Conservation (phyloP, 306 rosid genomes). For the Prunus davidiana region DNA sequence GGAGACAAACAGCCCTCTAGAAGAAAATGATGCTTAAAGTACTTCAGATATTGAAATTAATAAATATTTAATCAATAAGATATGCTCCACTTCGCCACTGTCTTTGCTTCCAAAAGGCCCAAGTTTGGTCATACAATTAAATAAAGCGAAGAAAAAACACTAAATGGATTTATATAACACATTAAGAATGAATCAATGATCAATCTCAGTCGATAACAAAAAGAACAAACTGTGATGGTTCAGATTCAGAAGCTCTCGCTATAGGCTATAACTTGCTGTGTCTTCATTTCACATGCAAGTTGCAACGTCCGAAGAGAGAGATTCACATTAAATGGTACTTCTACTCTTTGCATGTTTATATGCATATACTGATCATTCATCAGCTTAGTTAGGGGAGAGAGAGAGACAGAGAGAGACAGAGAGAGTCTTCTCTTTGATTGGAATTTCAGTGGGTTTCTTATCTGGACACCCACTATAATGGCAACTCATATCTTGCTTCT, state of each 20-base stretch:
- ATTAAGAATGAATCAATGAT: not conserved
- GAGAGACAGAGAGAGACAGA: not conserved
- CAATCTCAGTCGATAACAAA: not conserved
- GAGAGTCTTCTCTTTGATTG: not conserved
- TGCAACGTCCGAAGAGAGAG: not conserved
- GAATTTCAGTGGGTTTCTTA: not conserved
- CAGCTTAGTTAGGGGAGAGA: not conserved
- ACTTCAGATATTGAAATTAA: not conserved
- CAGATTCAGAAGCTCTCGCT: not conserved
- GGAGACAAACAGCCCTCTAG: conserved; percentile 22
- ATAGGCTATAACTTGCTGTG: not conserved
- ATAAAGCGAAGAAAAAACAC: not conserved
- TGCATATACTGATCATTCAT: not conserved
- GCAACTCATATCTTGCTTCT: not conserved
- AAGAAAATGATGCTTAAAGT: conserved; percentile 14
- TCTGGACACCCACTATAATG: not conserved
- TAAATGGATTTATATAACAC: not conserved
- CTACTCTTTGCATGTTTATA: not conserved
- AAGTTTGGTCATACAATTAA: conserved; percentile 10
- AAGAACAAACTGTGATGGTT: not conserved
- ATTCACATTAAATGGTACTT: not conserved
- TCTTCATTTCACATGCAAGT: not conserved
- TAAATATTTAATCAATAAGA: not conserved
- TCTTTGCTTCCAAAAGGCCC: conserved; percentile 17
- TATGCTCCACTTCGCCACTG: conserved; percentile 16